phyloP scores from a whole-genome alignment of 768 basidiomycete species.

The Austroboletus eburneus region DNA sequence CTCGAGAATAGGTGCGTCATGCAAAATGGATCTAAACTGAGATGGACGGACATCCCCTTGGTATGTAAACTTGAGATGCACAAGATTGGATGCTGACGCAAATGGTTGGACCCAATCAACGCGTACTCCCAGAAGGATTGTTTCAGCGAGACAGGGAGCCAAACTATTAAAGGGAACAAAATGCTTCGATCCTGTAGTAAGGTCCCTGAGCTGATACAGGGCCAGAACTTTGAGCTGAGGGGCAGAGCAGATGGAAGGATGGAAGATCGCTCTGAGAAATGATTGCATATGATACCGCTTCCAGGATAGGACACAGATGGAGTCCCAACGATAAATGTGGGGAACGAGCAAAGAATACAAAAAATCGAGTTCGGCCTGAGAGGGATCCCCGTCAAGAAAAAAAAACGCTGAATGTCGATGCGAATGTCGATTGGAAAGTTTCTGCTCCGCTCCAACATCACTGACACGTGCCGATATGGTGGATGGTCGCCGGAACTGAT shows the following conservation, averaged over 20 bases:
- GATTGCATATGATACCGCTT: slow-evolving; percentile 47
- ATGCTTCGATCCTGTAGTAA: slow-evolving; percentile 22
- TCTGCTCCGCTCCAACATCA: slow-evolving; percentile 51
- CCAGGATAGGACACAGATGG: slow-evolving; percentile 42
- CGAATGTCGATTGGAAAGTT: slow-evolving; percentile 47
- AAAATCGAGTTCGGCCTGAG: slow-evolving; percentile 12
- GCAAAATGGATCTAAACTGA: slow-evolving; percentile 51
- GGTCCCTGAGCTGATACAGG: no score
- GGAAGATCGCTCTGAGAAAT: slow-evolving; percentile 39
- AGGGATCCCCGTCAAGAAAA: slow-evolving; percentile 25
- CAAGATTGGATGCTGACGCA: slow-evolving; percentile 29
- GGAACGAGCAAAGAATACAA: slow-evolving; percentile 40
- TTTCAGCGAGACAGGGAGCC: slow-evolving; percentile 42
- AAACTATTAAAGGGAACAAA: slow-evolving; percentile 52
- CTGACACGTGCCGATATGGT: slow-evolving; percentile 40
- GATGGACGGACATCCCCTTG: slow-evolving; percentile 57
- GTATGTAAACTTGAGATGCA: slow-evolving; percentile 43
- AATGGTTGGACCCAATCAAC: slow-evolving; percentile 68
- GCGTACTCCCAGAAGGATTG: slow-evolving; percentile 62
- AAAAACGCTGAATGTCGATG: slow-evolving; percentile 44
- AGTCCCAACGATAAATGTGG: slow-evolving; percentile 47
- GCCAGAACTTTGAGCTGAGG: slow-evolving; percentile 38
- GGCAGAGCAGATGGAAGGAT: slow-evolving; percentile 34
- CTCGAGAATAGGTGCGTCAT: no score
- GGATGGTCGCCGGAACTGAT: slow-evolving; percentile 24